Base-by-base conservation (phyloP, 805 yeast genomes). In the Kodamaea jinghongensis region DNA sequence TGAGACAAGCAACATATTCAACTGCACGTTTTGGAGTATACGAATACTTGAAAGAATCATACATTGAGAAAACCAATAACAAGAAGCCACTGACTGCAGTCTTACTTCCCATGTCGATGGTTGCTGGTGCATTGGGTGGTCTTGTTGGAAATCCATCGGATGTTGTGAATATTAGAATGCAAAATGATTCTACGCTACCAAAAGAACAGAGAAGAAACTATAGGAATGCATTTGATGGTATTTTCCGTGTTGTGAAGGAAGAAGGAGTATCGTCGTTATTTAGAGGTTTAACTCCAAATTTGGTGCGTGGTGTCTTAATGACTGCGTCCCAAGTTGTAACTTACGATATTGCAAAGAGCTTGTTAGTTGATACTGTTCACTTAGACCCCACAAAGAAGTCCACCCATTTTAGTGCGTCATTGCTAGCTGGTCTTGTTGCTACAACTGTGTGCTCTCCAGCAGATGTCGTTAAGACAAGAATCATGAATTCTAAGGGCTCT, bases 401-500 rank as follows among this genome's bases (percentile, higher is more conserved):
- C 0, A 86, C 96, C 2, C 95, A 87, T 60, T 86, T 87, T 54
- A 58, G 80, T 25, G 86, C 96, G 0, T 82, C 91, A 3, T 67
- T 87, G 45, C 54, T 83, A 46, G 95, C 96, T 1, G 96, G 96
- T 12, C 65, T 87, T 26, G 87, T 87, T 4, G 96, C 96, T 5
- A 87, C 96, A 0, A 88, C 96, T 0, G 84, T 87, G 13, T 88
- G 96, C 58, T 86, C 95, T 1, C 96, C 96, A 1, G 96, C 90
- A 7, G 96, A 87, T 61, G 96, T 87, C 3, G 81, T 87, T 35
- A 88, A 88, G 61, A 88, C 96, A 2, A 71, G 95, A 54, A 84
- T 87, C 43, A 87, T 87, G 96, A 83, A 85, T 61, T 76, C 75
- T 28, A 69, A 74, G 40, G 70, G 67, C 2, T 50, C 55, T 38